Conservation (phyloP, 495 filamentous ascomycete species). For the Penicillium herquei region DNA sequence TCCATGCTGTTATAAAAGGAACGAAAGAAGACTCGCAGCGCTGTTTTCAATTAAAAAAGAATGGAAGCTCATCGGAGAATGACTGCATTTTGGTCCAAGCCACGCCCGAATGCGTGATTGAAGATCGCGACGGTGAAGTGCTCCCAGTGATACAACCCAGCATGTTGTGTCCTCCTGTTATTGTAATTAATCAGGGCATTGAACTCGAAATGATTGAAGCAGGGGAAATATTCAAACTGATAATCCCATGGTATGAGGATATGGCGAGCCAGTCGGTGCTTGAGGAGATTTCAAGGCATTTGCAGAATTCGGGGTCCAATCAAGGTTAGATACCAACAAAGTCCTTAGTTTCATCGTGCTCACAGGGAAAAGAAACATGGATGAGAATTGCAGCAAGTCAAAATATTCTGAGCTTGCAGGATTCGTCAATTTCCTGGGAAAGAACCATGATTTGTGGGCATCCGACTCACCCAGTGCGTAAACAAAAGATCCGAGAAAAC, state of each 20-base stretch:
- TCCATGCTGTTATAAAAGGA: background rate
- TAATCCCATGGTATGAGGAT: constrained; percentile 3
- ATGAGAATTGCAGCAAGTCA: background rate
- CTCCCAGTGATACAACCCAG: constrained; percentile 4
- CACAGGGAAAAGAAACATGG: constrained; percentile 6
- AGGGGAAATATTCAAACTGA: background rate
- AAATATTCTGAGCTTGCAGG: background rate
- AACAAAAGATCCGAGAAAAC: background rate
- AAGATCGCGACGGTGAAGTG: constrained; percentile 1
- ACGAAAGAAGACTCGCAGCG: background rate
- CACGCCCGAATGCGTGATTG: background rate
- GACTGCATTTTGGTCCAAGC: background rate
- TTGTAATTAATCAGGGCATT: background rate
- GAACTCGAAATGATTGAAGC: constrained; percentile 25
- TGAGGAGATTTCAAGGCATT: background rate
- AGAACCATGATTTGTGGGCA: constrained; percentile 20
- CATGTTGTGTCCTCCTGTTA: constrained; percentile 4
- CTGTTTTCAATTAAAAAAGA: background rate
- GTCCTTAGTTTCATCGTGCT: background rate
- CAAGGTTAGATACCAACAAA: constrained; percentile 5
- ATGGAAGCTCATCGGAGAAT: background rate
- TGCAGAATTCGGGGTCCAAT: constrained; percentile 7
- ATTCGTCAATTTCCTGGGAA: constrained; percentile 14
- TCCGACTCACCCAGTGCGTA: constrained; percentile 23
- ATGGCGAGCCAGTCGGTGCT: background rate